Evolutionary conservation across 2,329 filamentous ascomycete genomes (phyloP).

Genomic region (Neonectria punicea): DNA sequence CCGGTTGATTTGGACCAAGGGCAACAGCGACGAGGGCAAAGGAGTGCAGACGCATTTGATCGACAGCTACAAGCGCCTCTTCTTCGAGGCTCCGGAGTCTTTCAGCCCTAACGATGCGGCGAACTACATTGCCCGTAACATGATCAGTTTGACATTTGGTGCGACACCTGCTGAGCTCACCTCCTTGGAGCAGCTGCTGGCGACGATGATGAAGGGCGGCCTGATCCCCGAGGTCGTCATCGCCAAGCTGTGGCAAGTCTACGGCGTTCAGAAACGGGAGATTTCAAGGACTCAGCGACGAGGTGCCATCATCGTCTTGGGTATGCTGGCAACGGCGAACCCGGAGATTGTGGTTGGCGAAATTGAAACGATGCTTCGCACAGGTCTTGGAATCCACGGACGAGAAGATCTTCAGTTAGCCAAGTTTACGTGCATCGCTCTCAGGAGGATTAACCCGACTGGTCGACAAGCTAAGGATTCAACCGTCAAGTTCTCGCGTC

Average conservation of each 20-base stretch:
- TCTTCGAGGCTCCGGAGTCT: constrained; percentile 92
- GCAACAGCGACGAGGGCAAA: constrained; percentile 98
- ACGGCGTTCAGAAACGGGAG: constrained; percentile 91
- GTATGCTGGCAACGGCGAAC: constrained; percentile 94
- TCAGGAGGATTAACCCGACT: constrained; percentile 88
- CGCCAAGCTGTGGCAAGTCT: constrained; percentile 96
- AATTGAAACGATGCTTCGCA: constrained; percentile 92
- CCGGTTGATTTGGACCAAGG: constrained; percentile 98
- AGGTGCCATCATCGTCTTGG: constrained; percentile 93
- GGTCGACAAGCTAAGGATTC: constrained; percentile 83
- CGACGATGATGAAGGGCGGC: constrained; percentile 96
- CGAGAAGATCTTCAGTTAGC: constrained; percentile 86
- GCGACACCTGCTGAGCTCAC: constrained; percentile 95
- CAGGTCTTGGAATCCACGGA: constrained; percentile 85
- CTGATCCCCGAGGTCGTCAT: constrained; percentile 88
- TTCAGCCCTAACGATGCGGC: constrained; percentile 91
- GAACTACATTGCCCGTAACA: constrained; percentile 96
- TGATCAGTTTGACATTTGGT: constrained; percentile 98
- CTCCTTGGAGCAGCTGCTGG: constrained; percentile 91
- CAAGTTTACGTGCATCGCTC: constrained; percentile 93
- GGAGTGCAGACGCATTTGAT: constrained; percentile 97
- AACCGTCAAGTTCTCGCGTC: constrained; percentile 74
- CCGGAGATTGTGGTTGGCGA: constrained; percentile 94
- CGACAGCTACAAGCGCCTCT: constrained; percentile 94
- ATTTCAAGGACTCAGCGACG: constrained; percentile 92